A percentile compares a stretch with the other conserved stretches of the same genome.
These are phyloP conservation scores for Forsythia suspensa DNA, from an alignment of 257 asterid species.

Conservation along the genomic window DNA sequence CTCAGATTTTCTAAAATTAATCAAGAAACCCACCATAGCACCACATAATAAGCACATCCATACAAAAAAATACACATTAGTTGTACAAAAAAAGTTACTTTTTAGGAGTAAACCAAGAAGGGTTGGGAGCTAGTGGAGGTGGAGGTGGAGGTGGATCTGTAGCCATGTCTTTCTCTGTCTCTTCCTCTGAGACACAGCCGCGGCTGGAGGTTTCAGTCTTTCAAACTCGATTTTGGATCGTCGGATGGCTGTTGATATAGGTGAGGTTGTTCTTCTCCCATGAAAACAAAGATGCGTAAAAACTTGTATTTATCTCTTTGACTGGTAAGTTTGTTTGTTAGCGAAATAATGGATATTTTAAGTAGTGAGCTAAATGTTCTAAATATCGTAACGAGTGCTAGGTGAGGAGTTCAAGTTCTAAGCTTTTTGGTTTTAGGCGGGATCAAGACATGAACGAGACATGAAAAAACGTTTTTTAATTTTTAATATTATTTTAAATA, in stretches of 20 bases:
- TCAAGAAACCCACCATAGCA: slow-evolving; percentile 20
- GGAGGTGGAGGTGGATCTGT: slow-evolving; percentile 26
- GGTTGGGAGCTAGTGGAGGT: slow-evolving; percentile 28
- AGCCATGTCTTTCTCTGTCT: slow-evolving; percentile 34
- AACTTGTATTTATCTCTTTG: neutral
- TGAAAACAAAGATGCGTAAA: slow-evolving; percentile 22
- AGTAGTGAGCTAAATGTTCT: too few species aligned
- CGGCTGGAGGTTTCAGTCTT: slow-evolving; percentile 23
- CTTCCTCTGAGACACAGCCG: slow-evolving; percentile 25
- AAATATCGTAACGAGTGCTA: too few species aligned
- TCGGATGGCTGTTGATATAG: slow-evolving; percentile 1
- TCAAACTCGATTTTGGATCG: slow-evolving; percentile 15
- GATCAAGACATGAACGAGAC: too few species aligned
- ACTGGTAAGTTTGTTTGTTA: neutral
- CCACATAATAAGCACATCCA: neutral
- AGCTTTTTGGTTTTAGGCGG: too few species aligned
- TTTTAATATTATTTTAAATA: too few species aligned
- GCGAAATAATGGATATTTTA: too few species aligned
- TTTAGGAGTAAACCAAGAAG: slow-evolving; percentile 72
- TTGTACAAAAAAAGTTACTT: slow-evolving; percentile 34
- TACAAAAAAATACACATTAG: neutral
- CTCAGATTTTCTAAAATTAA: slow-evolving; percentile 18
- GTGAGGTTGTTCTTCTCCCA: slow-evolving; percentile 39
- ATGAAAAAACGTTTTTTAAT: too few species aligned
- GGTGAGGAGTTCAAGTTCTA: too few species aligned